Conservation (phyloP, 2,329 filamentous ascomycete genomes). For the Beauveria australis region DNA sequence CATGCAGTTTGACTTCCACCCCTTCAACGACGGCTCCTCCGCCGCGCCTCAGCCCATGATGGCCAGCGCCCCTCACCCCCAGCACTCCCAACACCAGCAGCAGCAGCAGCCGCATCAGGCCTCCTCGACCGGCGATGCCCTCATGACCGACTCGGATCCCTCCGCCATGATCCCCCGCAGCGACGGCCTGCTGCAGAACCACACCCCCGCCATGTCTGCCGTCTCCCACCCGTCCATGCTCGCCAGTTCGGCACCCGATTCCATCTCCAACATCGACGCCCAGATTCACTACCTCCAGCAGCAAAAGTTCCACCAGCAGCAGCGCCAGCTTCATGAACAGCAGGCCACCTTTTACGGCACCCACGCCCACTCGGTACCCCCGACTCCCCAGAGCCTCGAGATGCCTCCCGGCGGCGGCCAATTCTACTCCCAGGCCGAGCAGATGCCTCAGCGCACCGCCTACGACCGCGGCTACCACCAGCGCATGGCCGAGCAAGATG, state of each 20-base stretch:
- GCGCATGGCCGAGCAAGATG: conserved; percentile 59
- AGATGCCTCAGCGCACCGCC: conserved; percentile 46
- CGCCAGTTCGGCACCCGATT: conserved; percentile 34
- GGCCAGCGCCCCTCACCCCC: neutral
- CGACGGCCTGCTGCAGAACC: conserved; percentile 32
- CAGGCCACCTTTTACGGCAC: conserved; percentile 45
- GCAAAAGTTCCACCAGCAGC: conserved; percentile 54
- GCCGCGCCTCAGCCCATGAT: conserved; percentile 17
- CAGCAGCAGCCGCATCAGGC: conserved; percentile 17
- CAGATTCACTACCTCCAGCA: conserved; percentile 60
- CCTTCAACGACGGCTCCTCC: conserved; percentile 38
- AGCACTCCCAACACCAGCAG: neutral
- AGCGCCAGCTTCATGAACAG: conserved; percentile 50
- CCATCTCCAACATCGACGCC: conserved; percentile 53
- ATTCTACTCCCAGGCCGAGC: conserved; percentile 52
- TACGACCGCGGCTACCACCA: conserved; percentile 58
- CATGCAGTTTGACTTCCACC: conserved; percentile 52
- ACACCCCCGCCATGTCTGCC: conserved; percentile 41
- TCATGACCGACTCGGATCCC: conserved; percentile 27
- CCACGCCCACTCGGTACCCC: conserved; percentile 58
- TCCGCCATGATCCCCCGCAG: conserved; percentile 23
- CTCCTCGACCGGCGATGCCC: conserved; percentile 24
- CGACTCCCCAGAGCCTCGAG: conserved; percentile 74
- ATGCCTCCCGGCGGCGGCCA: conserved; percentile 53
- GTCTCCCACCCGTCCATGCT: conserved; percentile 36